These are phyloP conservation scores for Carallia brachiata DNA, from an alignment of 345 rosid species.

Conservation along the genomic window DNA sequence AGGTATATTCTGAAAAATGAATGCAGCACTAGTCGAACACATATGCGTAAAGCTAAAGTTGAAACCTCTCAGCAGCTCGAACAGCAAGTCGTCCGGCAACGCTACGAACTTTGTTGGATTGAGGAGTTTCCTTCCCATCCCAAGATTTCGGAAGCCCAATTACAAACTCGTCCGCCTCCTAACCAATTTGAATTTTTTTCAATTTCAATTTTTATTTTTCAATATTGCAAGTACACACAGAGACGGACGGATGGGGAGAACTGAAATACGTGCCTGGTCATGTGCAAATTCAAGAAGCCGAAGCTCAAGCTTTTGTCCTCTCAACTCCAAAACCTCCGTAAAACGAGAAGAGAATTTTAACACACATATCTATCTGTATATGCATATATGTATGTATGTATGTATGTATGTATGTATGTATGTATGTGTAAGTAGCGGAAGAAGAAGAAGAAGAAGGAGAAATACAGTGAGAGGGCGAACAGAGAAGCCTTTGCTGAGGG, in stretches of 20 bases:
- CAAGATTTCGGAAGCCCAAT: slow-evolving; percentile 80
- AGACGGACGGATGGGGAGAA: too few species aligned
- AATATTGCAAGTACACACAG: too few species aligned
- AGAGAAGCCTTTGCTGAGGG: slow-evolving; percentile 75
- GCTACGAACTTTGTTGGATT: slow-evolving; percentile 79
- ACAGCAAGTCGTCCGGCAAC: slow-evolving; percentile 75
- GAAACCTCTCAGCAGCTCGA: slow-evolving; percentile 74
- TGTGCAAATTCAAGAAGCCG: slow-evolving; percentile 66
- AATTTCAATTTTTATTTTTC: too few species aligned
- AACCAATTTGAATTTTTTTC: not conserved
- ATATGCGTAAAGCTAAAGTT: too few species aligned
- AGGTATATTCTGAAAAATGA: not conserved
- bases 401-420: too few species aligned
- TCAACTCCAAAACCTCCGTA: slow-evolving; percentile 62
- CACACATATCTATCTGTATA: too few species aligned
- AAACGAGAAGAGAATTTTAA: not conserved
- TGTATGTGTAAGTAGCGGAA: too few species aligned
- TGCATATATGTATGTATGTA: not conserved
- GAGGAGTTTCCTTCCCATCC: slow-evolving; percentile 77
- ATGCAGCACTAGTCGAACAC: too few species aligned
- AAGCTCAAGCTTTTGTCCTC: slow-evolving; percentile 79
- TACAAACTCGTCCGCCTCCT: slow-evolving; percentile 87
- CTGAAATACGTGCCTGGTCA: slow-evolving; percentile 40
- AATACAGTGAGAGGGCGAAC: slow-evolving; percentile 71
- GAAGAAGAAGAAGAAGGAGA: not conserved